Evolutionary conservation across 495 filamentous ascomycete genomes (phyloP).

Genomic region (Tuber brumale): DNA sequence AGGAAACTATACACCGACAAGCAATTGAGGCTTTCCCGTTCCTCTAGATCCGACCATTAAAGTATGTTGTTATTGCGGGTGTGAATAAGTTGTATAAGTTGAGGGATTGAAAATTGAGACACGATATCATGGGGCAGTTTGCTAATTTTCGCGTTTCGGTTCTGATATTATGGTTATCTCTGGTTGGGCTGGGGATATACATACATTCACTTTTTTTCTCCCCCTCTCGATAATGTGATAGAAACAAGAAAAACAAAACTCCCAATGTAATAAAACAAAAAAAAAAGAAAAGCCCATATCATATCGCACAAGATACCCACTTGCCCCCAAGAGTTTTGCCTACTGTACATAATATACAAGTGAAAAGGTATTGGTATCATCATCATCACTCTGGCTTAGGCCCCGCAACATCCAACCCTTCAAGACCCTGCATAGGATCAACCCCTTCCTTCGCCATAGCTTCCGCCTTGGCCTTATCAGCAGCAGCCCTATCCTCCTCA

Average conservation of each 20-base stretch:
- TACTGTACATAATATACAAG: not conserved
- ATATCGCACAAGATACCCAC: not conserved
- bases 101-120: not conserved
- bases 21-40: constrained; percentile 70
- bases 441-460: constrained; percentile 52
- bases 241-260: not conserved
- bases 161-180: not conserved
- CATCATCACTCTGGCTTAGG: constrained; percentile 65
- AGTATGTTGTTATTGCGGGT: not conserved
- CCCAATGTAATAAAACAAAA: not conserved
- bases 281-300: not conserved
- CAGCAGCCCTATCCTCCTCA: constrained; percentile 70
- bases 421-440: constrained; percentile 93
- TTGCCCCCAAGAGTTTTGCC: not conserved
- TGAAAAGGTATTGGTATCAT: not conserved
- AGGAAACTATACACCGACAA: constrained; percentile 84
- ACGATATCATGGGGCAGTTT: not conserved
- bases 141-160: not conserved
- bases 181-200: not conserved
- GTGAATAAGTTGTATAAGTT: not conserved
- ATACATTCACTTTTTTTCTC: not conserved
- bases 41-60: constrained; percentile 45
- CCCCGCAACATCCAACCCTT: constrained; percentile 87
- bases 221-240: not conserved
- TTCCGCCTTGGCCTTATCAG: constrained; percentile 52